phyloP scores from a whole-genome alignment of 208 protist genomes.

The Leishmania gerbilli region DNA sequence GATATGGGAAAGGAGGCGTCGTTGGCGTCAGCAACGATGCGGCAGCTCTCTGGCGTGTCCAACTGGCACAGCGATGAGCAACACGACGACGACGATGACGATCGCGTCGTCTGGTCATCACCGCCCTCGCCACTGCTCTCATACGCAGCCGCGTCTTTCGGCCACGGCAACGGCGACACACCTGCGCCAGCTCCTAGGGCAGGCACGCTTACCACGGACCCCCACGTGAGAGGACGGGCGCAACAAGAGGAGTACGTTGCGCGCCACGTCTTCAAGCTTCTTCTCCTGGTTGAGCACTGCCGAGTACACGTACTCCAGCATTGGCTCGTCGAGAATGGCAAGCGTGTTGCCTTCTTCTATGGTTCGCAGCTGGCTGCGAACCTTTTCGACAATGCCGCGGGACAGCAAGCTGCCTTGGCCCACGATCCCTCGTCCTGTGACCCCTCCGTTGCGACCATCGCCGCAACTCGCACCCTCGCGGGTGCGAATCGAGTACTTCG shows the following conservation, averaged over 20 bases:
- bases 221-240: neutral
- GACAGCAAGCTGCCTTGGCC: neutral
- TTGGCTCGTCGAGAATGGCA: conserved; percentile 25
- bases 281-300: conserved; percentile 34
- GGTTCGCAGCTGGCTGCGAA: conserved; percentile 25
- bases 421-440: neutral
- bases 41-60: neutral
- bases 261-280: conserved; percentile 30
- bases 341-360: conserved; percentile 20
- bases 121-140: conserved; percentile 30
- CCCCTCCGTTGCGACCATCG: neutral
- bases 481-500: conserved; percentile 55
- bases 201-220: too few relatives aligned
- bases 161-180: neutral
- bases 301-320: conserved; percentile 20
- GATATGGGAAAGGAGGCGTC: neutral
- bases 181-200: neutral
- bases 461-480: conserved; percentile 18
- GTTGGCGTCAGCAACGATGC: neutral
- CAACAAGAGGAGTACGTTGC: conserved; percentile 28
- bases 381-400: conserved; percentile 16
- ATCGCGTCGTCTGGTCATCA: conserved; percentile 30
- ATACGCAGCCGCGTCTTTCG: neutral
- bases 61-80: conserved; percentile 1
- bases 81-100: conserved; percentile 20